Conservation (phyloP, 768 basidiomycete genomes). For the Termitomyces sp. region DNA sequence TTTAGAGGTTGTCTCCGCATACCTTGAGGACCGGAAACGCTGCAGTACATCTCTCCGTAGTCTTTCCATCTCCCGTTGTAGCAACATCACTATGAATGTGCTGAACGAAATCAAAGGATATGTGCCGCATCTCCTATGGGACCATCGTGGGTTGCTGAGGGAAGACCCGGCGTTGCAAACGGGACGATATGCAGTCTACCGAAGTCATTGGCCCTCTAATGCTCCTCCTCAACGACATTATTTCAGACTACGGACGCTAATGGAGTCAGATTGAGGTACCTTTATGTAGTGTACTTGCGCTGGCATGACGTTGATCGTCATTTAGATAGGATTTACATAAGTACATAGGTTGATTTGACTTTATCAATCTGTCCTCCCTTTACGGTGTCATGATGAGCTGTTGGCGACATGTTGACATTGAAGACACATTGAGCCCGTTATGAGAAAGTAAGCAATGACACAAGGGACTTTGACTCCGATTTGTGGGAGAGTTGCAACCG, state of each 20-base stretch:
- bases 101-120: slow-evolving; percentile 24
- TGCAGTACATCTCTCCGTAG: slow-evolving; percentile 29
- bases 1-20: slow-evolving; percentile 34
- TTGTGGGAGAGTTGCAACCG: too few relatives aligned
- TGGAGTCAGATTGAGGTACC: slow-evolving; percentile 23
- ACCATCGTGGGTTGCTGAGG: slow-evolving; percentile 25
- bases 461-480: too few relatives aligned
- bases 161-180: slow-evolving; percentile 21
- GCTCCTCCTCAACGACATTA: slow-evolving; percentile 27
- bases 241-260: slow-evolving; percentile 29
- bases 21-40: slow-evolving; percentile 27
- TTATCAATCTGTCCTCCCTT: neutral
- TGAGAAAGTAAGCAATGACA: too few relatives aligned
- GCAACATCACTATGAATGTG: slow-evolving; percentile 23
- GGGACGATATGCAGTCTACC: slow-evolving; percentile 26
- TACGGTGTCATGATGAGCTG: neutral
- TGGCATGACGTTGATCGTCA: neutral
- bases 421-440: too few relatives aligned
- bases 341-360: neutral
- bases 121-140: slow-evolving; percentile 32
- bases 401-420: neutral
- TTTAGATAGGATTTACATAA: neutral
- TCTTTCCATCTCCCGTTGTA: slow-evolving; percentile 33
- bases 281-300: neutral
- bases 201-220: slow-evolving; percentile 18